Base-by-base conservation (phyloP, 306 rosid species). In the Quercus alba region DNA sequence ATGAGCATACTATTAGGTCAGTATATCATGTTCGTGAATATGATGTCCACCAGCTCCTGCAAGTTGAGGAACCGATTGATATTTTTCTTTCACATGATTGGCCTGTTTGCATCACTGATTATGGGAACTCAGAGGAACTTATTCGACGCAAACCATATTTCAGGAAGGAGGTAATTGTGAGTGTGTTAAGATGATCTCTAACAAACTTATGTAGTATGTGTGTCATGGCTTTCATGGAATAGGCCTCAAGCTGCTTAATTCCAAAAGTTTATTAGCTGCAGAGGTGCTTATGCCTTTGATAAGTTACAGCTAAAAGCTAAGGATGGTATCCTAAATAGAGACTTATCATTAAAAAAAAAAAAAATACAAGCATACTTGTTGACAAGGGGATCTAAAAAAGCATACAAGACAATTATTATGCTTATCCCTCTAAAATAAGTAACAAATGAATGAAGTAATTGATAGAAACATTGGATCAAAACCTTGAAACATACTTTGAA, bases 41-140 rank as follows among this genome's bases (percentile, higher is more conserved):
- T 69, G 98, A 93, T 63, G 94, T 93, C 81, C 90, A 83, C 75
- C 93, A 95, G 78, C 90, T 93, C 51, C 83, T 77, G 83, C 97
- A 91, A 93, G 85, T 95, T 72, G 88, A 93, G 89, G 96, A 93
- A 56, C 97, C 94, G 0, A 64, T 95, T 49, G 93, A 93, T 83
- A 87, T 95, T 64, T 95, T 93, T 88, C 93, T 95, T 58, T 95
- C 99, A 6, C 98, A 95, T 83, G 99, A 95, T 85, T 95, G 99
- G 99, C 99, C 98, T 0, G 54, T 88, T 77, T 90, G 96, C 35
- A 90, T 95, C 86, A 93, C 98, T 71, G 97, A 93, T 75, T 90
- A 82, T 81, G 99, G 99, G 87, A 80, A 95, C 77, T 91, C 90
- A 87, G 41, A 83, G 88, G 85, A 86, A 58, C 98, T 93, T 82